These are phyloP conservation scores for Ashbya aceris DNA, from an alignment of 1,139 yeast species.

Conservation along the genomic window DNA sequence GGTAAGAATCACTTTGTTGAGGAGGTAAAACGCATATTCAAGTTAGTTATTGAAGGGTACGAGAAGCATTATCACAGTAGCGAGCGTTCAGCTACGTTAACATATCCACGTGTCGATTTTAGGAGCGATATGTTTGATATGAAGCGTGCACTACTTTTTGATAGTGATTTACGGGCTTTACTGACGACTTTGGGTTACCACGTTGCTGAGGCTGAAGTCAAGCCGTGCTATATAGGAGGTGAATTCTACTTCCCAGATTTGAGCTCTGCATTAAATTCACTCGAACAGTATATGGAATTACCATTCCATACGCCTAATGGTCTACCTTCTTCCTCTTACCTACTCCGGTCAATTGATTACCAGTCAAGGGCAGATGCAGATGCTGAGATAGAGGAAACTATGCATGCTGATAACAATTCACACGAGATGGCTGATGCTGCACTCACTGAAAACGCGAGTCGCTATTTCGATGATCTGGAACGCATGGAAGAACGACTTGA, in stretches of 20 bases:
- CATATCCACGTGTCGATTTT: background rate
- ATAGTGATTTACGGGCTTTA: conserved; percentile 26
- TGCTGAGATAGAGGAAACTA: background rate
- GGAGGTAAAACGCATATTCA: conserved; percentile 15
- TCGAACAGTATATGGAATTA: conserved; percentile 19
- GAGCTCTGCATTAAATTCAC: conserved; percentile 10
- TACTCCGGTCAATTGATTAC: conserved; percentile 13
- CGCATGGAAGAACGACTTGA: conserved; percentile 3
- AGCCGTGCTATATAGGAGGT: conserved; percentile 13
- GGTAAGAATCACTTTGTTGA: conserved; percentile 20
- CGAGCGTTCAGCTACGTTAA: background rate
- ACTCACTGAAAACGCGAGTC: conserved; percentile 16
- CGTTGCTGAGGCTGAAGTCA: conserved; percentile 18
- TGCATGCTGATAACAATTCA: conserved; percentile 9
- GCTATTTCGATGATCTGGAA: conserved; percentile 24
- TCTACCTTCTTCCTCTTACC: conserved; percentile 21
- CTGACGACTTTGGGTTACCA: conserved; percentile 21
- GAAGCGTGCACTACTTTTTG: conserved; percentile 15
- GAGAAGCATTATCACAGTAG: background rate
- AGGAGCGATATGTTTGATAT: conserved; percentile 4
- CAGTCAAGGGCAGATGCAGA: background rate
- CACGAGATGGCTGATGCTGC: conserved; percentile 13
- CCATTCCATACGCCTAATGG: conserved; percentile 28
- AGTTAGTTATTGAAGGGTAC: conserved; percentile 4
- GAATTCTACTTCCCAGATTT: conserved; percentile 11